These are phyloP conservation scores for Neonectria coccinea DNA, from an alignment of 2,329 filamentous ascomycete species.

Conservation along the genomic window DNA sequence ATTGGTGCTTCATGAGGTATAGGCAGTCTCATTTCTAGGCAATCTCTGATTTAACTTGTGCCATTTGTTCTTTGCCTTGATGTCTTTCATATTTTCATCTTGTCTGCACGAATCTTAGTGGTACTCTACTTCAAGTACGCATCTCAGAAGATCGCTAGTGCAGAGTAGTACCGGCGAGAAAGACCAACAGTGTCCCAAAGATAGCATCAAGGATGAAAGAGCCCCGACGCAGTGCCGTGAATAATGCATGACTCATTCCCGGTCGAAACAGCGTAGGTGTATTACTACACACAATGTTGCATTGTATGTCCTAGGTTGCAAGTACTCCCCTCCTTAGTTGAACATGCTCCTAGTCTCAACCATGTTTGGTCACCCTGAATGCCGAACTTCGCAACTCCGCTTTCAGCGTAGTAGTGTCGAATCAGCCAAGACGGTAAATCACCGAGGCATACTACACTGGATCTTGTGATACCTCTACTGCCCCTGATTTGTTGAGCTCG, in stretches of 20 bases:
- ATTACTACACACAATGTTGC: not conserved
- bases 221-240: too few species aligned
- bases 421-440: not conserved
- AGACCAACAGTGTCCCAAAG: not conserved
- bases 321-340: not conserved
- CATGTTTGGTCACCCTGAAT: not conserved
- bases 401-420: not conserved
- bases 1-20: not conserved
- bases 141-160: not conserved
- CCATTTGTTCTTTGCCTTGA: not conserved
- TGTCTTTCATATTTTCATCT: not conserved
- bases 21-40: not conserved
- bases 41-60: not conserved
- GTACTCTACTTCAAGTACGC: too few species aligned
- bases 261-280: not conserved
- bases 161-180: not conserved
- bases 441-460: conserved; percentile 5
- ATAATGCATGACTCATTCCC: not conserved
- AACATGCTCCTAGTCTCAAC: not conserved
- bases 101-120: too few species aligned
- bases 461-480: not conserved
- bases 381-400: not conserved
- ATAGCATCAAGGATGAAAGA: not conserved
- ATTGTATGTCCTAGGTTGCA: not conserved
- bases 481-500: not conserved